Conservation (phyloP, 2,329 filamentous ascomycete species). For the Aulographum hederae region DNA sequence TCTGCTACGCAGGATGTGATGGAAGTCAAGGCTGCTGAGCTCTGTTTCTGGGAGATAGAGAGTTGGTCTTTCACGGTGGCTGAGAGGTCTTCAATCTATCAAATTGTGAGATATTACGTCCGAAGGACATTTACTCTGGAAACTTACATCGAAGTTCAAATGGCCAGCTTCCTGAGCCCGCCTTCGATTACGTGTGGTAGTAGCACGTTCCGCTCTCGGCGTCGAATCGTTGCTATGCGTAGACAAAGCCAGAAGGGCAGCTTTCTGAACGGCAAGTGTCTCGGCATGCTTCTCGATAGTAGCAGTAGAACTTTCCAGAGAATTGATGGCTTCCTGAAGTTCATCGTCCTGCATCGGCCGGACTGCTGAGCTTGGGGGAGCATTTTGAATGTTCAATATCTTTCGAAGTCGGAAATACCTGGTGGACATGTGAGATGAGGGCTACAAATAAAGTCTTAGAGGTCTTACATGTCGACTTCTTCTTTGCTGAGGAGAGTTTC, state of each 20-base stretch:
- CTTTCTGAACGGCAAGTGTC: slow-evolving; percentile 40
- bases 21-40: too few species aligned
- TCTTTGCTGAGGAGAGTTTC: slow-evolving; percentile 29
- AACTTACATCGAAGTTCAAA: too few species aligned
- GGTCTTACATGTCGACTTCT: slow-evolving; percentile 26
- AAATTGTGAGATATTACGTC: too few species aligned
- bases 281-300: slow-evolving; percentile 47
- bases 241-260: slow-evolving; percentile 43
- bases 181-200: too few species aligned
- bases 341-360: slow-evolving; percentile 41
- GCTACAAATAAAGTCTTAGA: not conserved
- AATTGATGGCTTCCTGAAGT: slow-evolving; percentile 40
- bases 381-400: slow-evolving; percentile 8
- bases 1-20: slow-evolving; percentile 31
- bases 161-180: too few species aligned
- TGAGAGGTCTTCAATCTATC: too few species aligned
- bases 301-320: slow-evolving; percentile 45
- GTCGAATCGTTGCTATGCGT: too few species aligned
- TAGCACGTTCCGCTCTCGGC: too few species aligned
- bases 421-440: not conserved
- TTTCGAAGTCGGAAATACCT: slow-evolving; percentile 16
- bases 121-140: too few species aligned
- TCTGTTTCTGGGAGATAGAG: too few species aligned
- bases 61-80: too few species aligned
- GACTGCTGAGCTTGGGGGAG: slow-evolving; percentile 22